Percentiles rank a stretch among this genome's conserved stretches.
These are phyloP conservation scores for Phytophthora chlamydospora DNA, from an alignment of 352 stramenopile genomes.

Conservation along the genomic window DNA sequence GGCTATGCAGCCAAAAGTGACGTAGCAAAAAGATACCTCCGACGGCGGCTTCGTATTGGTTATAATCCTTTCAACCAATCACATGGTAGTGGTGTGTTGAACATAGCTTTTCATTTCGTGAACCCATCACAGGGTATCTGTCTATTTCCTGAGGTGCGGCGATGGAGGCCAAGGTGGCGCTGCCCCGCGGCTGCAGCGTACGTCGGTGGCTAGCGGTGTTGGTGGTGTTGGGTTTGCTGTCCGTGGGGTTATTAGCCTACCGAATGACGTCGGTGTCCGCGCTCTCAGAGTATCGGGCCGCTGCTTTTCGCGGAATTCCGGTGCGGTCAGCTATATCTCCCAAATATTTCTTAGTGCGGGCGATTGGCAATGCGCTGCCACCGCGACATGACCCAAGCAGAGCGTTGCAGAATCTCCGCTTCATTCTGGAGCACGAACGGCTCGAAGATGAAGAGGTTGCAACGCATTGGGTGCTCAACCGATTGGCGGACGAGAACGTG, in stretches of 20 bases:
- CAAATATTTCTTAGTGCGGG: conserved; percentile 44
- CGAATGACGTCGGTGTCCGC: conserved; percentile 24
- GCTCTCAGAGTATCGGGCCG: not conserved
- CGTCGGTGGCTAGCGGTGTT: conserved; percentile 22
- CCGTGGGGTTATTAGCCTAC: conserved; percentile 29
- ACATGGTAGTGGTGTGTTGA: too few species aligned
- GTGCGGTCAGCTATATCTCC: conserved; percentile 5
- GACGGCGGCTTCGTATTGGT: too few species aligned
- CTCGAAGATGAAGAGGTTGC: conserved; percentile 39
- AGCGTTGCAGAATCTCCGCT: conserved; percentile 53
- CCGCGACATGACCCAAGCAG: conserved; percentile 50
- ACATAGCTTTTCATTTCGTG: too few species aligned
- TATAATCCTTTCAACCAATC: too few species aligned
- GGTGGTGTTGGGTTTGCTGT: conserved; percentile 31
- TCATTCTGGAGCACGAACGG: conserved; percentile 58
- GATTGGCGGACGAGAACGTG: conserved; percentile 39
- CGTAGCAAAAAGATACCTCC: too few species aligned
- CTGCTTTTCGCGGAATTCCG: not conserved
- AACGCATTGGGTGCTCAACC: conserved; percentile 65
- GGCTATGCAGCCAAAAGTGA: too few species aligned
- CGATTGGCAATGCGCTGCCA: conserved; percentile 60
- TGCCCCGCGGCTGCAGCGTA: conserved; percentile 10
- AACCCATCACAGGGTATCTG: too few species aligned
- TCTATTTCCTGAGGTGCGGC: not conserved
- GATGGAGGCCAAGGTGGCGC: not conserved